Evolutionary conservation across 192 early-diverging fungal genomes (phyloP).

Genomic region (Gorgonomyces haynaldii): DNA sequence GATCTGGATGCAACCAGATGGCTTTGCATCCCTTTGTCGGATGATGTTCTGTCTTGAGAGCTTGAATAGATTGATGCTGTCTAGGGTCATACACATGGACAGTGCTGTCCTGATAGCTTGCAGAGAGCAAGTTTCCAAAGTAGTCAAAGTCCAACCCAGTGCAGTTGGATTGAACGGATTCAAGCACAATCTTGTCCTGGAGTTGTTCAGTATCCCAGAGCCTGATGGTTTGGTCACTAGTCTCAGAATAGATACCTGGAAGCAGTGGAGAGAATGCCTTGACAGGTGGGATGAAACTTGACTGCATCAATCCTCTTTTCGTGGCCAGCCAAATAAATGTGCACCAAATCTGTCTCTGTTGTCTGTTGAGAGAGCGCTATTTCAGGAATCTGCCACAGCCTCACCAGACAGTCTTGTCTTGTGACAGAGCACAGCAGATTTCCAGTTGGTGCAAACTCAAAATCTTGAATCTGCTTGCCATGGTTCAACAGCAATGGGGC

Average conservation of each 20-base stretch:
- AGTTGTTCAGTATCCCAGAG: constrained; percentile 15
- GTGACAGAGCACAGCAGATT: constrained; percentile 5
- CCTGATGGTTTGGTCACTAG: constrained; percentile 13
- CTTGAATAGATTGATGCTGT: constrained; percentile 3
- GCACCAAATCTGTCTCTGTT: neutral
- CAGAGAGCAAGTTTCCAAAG: constrained; percentile 9
- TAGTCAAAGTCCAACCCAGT: constrained; percentile 11
- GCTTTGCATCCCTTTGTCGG: constrained; percentile 6
- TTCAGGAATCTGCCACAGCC: constrained; percentile 20
- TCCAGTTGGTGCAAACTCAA: constrained; percentile 7
- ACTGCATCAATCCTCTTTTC: constrained; percentile 20
- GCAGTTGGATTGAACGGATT: neutral
- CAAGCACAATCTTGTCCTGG: constrained; percentile 14
- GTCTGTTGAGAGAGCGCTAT: neutral
- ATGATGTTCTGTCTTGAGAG: constrained; percentile 4
- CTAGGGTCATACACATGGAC: constrained; percentile 19
- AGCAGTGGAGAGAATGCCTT: constrained; percentile 11
- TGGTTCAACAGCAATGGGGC: constrained; percentile 10
- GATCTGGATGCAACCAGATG: constrained; percentile 10
- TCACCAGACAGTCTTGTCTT: constrained; percentile 10
- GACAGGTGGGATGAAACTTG: constrained; percentile 14
- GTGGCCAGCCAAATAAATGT: constrained; percentile 19
- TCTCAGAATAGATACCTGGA: constrained; percentile 8
- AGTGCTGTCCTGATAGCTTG: neutral
- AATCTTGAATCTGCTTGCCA: constrained; percentile 17